These are phyloP conservation scores for Pulveroboletus frians DNA, from an alignment of 768 basidiomycete genomes.

Conservation along the genomic window DNA sequence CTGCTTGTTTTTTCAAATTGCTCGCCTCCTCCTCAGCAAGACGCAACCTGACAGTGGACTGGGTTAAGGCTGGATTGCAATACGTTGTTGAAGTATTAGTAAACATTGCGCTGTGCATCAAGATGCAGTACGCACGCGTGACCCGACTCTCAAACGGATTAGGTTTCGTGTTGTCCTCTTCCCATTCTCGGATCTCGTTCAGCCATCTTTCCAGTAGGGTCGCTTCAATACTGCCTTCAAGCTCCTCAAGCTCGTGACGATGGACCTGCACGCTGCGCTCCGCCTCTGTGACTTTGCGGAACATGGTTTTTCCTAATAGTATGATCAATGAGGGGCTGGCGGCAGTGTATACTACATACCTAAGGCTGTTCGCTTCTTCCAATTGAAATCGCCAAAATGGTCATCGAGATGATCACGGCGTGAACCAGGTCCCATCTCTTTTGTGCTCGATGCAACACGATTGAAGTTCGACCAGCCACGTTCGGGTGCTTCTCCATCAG, in stretches of 20 bases:
- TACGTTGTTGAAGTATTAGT: not conserved
- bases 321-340: too few species aligned
- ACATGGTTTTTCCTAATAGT: not conserved
- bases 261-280: not conserved
- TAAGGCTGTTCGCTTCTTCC: not conserved
- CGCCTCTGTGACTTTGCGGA: not conserved
- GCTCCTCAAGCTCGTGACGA: not conserved
- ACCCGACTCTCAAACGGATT: constrained; percentile 1
- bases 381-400: not conserved
- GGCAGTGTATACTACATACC: not conserved
- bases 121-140: too few species aligned
- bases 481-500: too few species aligned
- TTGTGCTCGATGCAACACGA: not conserved
- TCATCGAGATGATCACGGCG: not conserved
- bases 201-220: not conserved
- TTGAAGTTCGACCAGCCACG: too few species aligned
- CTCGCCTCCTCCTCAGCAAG: not conserved
- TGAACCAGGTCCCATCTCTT: too few species aligned
- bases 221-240: not conserved
- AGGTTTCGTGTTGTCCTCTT: not conserved
- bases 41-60: not conserved
- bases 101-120: not conserved
- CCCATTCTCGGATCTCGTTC: not conserved
- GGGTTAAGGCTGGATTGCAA: not conserved
- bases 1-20: not conserved